A percentile compares a stretch with the other conserved stretches of the same genome.
phyloP scores from a whole-genome alignment of 169 alveolate genomes.

The Pseudocohnilembus persalinus region DNA sequence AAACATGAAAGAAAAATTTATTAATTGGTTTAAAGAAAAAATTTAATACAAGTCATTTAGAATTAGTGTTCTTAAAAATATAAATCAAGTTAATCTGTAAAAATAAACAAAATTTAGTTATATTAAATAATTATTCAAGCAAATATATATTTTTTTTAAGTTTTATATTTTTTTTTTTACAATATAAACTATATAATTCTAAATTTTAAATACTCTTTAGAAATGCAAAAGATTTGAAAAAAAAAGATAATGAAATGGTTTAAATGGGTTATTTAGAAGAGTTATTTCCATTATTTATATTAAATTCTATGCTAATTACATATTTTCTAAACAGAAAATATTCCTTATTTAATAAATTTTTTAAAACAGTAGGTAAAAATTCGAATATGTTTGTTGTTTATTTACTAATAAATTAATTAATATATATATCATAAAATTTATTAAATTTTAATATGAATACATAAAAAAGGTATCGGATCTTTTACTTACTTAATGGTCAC shows the following conservation, averaged over 20 bases:
- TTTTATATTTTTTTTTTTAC: too few species aligned
- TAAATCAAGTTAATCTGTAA: not conserved
- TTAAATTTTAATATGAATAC: too few species aligned
- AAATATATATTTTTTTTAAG: too few species aligned
- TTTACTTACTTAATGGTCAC: not conserved
- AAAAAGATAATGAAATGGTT: not conserved
- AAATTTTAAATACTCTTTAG: too few species aligned
- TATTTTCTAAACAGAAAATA: not conserved
- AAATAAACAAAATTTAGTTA: too few species aligned
- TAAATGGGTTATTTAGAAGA: not conserved
- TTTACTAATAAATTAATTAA: too few species aligned
- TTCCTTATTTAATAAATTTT: not conserved
- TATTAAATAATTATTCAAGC: not conserved
- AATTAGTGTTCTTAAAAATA: not conserved
- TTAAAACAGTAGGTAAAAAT: not conserved
- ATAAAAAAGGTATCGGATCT: not conserved
- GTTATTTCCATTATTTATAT: not conserved
- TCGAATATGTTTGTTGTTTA: too few species aligned
- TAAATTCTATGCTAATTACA: not conserved
- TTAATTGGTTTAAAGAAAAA: not conserved
- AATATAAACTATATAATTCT: too few species aligned
- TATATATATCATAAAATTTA: too few species aligned
- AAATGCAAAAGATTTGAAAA: not conserved
- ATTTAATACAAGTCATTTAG: not conserved
- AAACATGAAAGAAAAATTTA: not conserved